Base-by-base conservation (phyloP, 805 yeast genomes). In the Candida xiaguanensis region DNA sequence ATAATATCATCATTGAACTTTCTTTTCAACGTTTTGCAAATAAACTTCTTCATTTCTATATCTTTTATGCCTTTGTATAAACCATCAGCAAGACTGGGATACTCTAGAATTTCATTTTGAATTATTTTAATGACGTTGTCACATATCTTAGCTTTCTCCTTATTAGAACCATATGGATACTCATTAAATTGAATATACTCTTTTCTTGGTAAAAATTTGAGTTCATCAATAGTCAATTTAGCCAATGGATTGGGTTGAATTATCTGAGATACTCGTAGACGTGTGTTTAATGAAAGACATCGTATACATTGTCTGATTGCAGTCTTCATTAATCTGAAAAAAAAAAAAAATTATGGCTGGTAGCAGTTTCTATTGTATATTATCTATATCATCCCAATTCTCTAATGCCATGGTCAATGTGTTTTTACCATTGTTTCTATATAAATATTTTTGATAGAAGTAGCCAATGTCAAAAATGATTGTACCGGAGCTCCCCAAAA, bases 401-500 rank as follows among this genome's bases (percentile, higher is more conserved):
- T 55, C 57, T 42, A 58, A 31, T 9, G 33, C 34, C 50, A 59
- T 54, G 19, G 42, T 45, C 13, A 34, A 35, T 1, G 63, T 52
- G 22, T 51, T 48, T 29, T 43, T 43, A 5, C 56, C 54, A 7
- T 43, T 46, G 38, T 47, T 32, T 39, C 53, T 48, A 45, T 67
- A 68, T 8, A 66, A 38, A 41, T 53, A 63, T 32, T 75, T 61
- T 53, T 84, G 93, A 54, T 79, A 80, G 51, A 83, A 81, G 54
- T 82, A 83, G 3, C 77, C 62, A 27, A 80, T 44, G 56, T 90
- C 97, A 58, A 90, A 88, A 2, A 79, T 48, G 14, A 89, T 74
- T 0, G 97, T 89, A 6, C 97, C 96, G 0, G 87, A 75, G 47
- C 93, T 81, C 1, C 97, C 96, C 18, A 88, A 52, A 23, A 91